These are phyloP conservation scores for Hirsutella minnesotensis DNA, from an alignment of 2,329 filamentous ascomycete genomes.

Conservation along the genomic window DNA sequence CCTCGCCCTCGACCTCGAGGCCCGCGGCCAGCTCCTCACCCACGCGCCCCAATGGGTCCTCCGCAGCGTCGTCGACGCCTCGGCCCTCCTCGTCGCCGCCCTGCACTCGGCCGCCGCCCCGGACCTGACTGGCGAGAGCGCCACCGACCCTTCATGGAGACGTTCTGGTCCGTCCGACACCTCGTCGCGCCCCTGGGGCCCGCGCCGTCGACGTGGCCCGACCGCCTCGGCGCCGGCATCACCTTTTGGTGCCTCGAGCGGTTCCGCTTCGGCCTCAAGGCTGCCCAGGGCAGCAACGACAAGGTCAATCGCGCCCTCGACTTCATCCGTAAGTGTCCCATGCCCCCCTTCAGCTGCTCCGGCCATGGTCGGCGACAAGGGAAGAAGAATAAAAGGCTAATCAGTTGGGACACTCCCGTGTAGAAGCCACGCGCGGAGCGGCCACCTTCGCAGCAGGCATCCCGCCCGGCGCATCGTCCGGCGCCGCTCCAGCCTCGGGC, in stretches of 20 bases:
- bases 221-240: constrained; percentile 35
- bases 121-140: constrained; percentile 12
- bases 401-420: too few relatives aligned
- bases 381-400: not conserved
- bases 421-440: too few relatives aligned
- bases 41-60: constrained; percentile 39
- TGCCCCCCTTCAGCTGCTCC: not conserved
- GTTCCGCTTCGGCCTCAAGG: constrained; percentile 31
- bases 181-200: constrained; percentile 26
- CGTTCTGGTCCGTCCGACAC: constrained; percentile 31
- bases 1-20: constrained; percentile 29
- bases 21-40: constrained; percentile 24
- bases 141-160: constrained; percentile 27
- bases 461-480: too few relatives aligned
- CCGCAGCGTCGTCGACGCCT: constrained; percentile 32
- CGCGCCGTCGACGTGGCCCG: constrained; percentile 27
- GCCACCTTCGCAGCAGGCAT: too few relatives aligned
- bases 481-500: constrained; percentile 1
- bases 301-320: constrained; percentile 18
- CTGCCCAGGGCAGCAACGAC: constrained; percentile 20
- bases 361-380: not conserved
- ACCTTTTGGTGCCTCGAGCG: constrained; percentile 36
- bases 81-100: constrained; percentile 32
- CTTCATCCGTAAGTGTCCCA: constrained; percentile 14
- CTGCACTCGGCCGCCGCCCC: constrained; percentile 30